Evolutionary conservation across 345 rosid species (phyloP), one percentile per base, ranked within the genome.

Genomic region (Rhodamnia rubescens): DNA sequence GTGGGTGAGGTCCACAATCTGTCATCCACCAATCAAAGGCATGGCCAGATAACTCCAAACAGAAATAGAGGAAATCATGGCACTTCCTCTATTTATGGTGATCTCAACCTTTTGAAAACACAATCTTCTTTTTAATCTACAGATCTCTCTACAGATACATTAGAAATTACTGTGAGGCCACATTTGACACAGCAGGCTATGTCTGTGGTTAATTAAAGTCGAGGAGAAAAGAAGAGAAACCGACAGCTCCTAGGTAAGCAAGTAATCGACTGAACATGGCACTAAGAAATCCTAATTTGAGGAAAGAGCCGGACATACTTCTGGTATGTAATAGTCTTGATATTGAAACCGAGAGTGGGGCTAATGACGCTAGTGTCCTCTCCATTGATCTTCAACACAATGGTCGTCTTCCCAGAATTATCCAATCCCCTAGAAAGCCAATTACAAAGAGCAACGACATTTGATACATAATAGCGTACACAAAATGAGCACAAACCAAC

Each of bases 291-390:
- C 78, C 47, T 36, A 78, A 80, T 3, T 20, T 11, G 50, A 54
- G 50, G 21, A 47, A 74, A 44, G 74, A 54, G 15, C 22, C 20
- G 53, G 83, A 7, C 78, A 83, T 88, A 95, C 98, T 94, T 97
- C 83, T 94, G 95, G 88, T 92, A 95, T 50, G 87, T 80, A 74
- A 97, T 88, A 85, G 97, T 95, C 90, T 94, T 95, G 91, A 97
- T 95, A 85, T 95, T 95, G 93, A 97, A 97, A 11, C 98, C 99
- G 27, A 97, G 96, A 0, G 98, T 97, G 85, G 99, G 99, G 85
- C 97, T 95, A 57, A 95, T 95, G 83, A 93, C 92, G 53, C 97
- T 94, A 83, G 98, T 95, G 87, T 97, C 96, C 91, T 97, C 98
- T 36, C 98, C 99, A 74, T 95, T 97, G 42, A 95, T 94, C 88